Evolutionary conservation across 2,329 filamentous ascomycete species (phyloP).

Genomic region (Colletotrichum melonis): DNA sequence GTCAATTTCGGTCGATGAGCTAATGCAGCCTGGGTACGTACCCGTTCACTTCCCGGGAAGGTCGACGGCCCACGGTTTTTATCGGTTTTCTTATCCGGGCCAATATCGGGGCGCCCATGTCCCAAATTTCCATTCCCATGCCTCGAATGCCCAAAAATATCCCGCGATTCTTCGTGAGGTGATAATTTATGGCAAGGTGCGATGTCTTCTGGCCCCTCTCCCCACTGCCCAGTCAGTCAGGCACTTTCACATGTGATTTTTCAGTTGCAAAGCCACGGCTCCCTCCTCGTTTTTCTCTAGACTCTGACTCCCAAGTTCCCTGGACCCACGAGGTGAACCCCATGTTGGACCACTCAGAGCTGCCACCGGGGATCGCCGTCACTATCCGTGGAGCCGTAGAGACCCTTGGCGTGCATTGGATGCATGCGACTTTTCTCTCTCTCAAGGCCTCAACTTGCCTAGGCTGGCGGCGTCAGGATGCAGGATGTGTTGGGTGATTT

Average conservation of each 20-base stretch:
- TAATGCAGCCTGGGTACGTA: neutral
- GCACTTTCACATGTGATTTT: conserved; percentile 34
- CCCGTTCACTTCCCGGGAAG: neutral
- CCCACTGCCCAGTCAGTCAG: neutral
- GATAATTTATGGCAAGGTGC: conserved; percentile 21
- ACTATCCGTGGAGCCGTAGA: conserved; percentile 25
- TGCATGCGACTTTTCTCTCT: conserved; percentile 29
- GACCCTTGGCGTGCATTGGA: conserved; percentile 19
- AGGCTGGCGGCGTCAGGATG: conserved; percentile 10
- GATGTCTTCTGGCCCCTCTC: neutral
- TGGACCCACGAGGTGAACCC: conserved; percentile 24
- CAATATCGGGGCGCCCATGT: conserved; percentile 11
- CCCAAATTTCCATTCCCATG: neutral
- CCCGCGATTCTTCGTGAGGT: neutral
- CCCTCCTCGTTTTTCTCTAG: conserved; percentile 22
- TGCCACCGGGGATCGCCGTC: conserved; percentile 28
- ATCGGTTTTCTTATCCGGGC: conserved; percentile 25
- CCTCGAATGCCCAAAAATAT: neutral
- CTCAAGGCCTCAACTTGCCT: conserved; percentile 4
- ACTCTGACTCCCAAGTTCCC: conserved; percentile 8
- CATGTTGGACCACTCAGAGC: conserved; percentile 24
- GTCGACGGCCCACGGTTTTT: conserved; percentile 11
- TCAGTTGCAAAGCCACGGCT: conserved; percentile 34
- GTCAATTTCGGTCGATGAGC: neutral
- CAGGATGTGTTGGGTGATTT: conserved; percentile 18